Evolutionary conservation across 2,329 filamentous ascomycete genomes (phyloP), one percentile per base, ranked within the genome.

Genomic region (Colletotrichum sojae): DNA sequence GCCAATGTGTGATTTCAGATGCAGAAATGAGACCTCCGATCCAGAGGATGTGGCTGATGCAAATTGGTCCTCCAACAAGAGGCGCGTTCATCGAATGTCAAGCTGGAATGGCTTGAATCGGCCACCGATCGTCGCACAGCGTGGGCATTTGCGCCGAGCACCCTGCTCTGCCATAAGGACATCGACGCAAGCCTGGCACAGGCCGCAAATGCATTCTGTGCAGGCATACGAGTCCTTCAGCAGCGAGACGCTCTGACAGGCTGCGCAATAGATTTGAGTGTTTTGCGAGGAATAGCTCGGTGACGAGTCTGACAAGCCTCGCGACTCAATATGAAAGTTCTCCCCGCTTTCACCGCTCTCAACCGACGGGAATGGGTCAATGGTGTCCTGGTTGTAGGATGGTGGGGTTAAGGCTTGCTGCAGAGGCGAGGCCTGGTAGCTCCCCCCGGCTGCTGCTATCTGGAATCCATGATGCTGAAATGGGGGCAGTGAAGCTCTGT

Each of bases 201-300:
- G 88, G 16, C 95, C 95, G 78, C 94, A 97, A 72, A 98, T 97
- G 79, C 96, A 98, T 80, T 98, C 95, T 1, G 95, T 97, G 79
- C 95, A 98, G 22, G 95, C 95, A 77, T 94, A 98, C 40, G 94
- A 96, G 75, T 95, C 92, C 75, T 90, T 91, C 27, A 98, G 83
- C 12, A 91, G 83, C 59, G 92, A 95, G 18, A 94, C 85, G 45
- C 91, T 89, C 72, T 93, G 90, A 77, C 95, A 98, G 55, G 92
- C 93, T 20, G 95, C 93, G 78, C 95, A 98, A 78, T 97, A 97
- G 49, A 98, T 97, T 78, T 97, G 93, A 3, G 95, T 92, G 71
- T 87, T 87, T 61, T 94, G 92, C 8, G 91, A 90, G 18, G 89
- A 89, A 82, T 92, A 92, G 75, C 87, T 91, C 22, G 89, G 89